Base-by-base conservation (phyloP, 2,329 filamentous ascomycete genomes). In the Fusarium nematophilum region DNA sequence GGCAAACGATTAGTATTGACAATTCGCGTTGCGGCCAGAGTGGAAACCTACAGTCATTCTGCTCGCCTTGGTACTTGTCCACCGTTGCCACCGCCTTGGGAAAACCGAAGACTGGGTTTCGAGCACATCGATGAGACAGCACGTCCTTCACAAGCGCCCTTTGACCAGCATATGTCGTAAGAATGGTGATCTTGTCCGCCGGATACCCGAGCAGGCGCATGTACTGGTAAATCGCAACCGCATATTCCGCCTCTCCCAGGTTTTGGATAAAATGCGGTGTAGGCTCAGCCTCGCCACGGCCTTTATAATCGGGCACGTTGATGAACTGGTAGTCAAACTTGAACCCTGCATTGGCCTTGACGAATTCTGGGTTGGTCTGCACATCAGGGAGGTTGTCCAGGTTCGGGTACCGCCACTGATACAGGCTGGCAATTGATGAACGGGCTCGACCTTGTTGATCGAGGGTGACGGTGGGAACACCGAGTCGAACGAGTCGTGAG, bases 1-100 rank as follows among this genome's bases (percentile, higher is more conserved):
- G 30, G 3, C 5, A 9, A n/a, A n/a, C 14, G 27, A 53, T 73
- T 55, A 75, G 69, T 51, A 38, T 18, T 17, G 18, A 17, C 6
- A 9, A 8, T 3, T 10, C n/a, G 14, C 9, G 13, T 18, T n/a
- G 43, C 8, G 21, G 13, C 6, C 6, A 27, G 23, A 30, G 21
- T 39, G 10, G 27, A 14, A 51, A 86, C 90, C 83, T 83, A 95
- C 92, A 98, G 72, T 99, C 95, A 76, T 99, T 99, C 77, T 99
- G 95, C 81, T 99, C 95, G 73, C 95, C 96, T 79, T 99, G 95
- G 71, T 98, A 99, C 75, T 97, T 97, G 79, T 99, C 95, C 61
- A 99, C 94, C 5, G 96, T 99, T 4, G 92, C 93, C 23, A 99
- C 92, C 47, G 90, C 89, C 75, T 89, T 90, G 14, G 95, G 95